These are phyloP conservation scores for Nicotiana knightiana DNA, from an alignment of 257 asterid genomes.

Conservation along the genomic window DNA sequence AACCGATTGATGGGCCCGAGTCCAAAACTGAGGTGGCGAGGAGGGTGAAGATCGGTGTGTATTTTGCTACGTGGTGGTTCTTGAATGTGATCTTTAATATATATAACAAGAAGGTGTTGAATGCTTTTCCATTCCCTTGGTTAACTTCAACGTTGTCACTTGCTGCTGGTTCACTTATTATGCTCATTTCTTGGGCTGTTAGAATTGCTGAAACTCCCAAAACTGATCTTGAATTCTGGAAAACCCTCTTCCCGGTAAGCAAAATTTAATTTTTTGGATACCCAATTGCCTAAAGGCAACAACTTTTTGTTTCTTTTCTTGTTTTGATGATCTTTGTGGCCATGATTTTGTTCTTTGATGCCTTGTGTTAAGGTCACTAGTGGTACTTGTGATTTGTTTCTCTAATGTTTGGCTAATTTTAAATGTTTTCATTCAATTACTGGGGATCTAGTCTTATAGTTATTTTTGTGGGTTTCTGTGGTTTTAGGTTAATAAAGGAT, in stretches of 20 bases:
- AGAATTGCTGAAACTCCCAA: conserved; percentile 81
- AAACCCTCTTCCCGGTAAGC: conserved; percentile 83
- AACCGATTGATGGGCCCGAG: conserved; percentile 36
- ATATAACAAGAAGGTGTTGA: conserved; percentile 87
- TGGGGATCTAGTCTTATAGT: background rate
- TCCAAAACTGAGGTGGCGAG: conserved; percentile 56
- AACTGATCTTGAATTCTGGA: conserved; percentile 98
- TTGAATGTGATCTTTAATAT: conserved; percentile 88
- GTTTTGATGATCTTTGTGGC: background rate
- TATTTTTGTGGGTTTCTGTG: background rate
- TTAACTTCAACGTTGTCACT: conserved; percentile 83
- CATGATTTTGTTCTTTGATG: conserved; percentile 6
- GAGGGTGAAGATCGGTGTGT: conserved; percentile 73
- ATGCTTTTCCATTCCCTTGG: conserved; percentile 89
- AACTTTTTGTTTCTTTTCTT: background rate
- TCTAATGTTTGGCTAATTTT: background rate
- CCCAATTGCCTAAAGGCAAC: background rate
- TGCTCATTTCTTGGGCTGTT: conserved; percentile 80
- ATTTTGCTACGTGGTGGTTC: conserved; percentile 94
- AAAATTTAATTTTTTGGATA: background rate
- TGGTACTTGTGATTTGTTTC: background rate
- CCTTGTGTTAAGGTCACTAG: background rate
- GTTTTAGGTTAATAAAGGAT: background rate
- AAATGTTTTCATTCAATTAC: background rate
- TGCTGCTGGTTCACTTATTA: conserved; percentile 88